A percentile compares a stretch with the other conserved stretches of the same genome.
Evolutionary conservation across 1,284 basidiomycete genomes (phyloP).

Genomic region (Apiotrichum akiyoshidainum): DNA sequence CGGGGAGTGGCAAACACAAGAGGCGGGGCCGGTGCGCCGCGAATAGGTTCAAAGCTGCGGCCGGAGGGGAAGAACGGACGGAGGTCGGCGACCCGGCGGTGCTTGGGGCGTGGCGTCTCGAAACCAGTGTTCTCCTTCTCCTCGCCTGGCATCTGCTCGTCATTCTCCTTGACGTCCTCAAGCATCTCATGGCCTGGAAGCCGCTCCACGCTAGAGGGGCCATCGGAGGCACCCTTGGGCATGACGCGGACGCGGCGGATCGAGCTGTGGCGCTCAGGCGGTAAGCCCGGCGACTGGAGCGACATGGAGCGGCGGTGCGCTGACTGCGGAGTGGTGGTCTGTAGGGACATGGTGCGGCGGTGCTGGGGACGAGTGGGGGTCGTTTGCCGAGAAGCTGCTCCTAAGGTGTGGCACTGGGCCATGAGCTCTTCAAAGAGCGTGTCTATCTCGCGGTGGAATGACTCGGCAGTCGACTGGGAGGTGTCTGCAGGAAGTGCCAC

Average conservation of each 20-base stretch:
- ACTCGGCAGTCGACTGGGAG: background rate
- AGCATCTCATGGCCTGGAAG: background rate
- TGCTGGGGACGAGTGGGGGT: background rate
- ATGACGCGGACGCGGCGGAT: too few relatives aligned
- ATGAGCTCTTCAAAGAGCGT: conserved; percentile 21
- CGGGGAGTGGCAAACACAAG: too few relatives aligned
- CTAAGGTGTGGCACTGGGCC: conserved; percentile 7
- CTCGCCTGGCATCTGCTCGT: background rate
- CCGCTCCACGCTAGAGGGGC: too few relatives aligned
- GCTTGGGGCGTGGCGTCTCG: background rate
- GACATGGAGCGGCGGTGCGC: background rate
- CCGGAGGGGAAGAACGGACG: conserved; percentile 21
- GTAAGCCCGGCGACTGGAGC: background rate
- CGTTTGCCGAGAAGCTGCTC: background rate
- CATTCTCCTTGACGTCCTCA: background rate
- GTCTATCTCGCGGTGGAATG: conserved; percentile 17
- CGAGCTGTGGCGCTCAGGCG: background rate
- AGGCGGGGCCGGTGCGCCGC: background rate
- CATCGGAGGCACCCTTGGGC: too few relatives aligned
- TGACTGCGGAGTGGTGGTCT: background rate
- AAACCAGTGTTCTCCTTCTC: background rate
- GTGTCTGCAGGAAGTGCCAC: background rate
- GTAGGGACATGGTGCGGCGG: background rate
- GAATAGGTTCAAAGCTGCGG: conserved; percentile 19
- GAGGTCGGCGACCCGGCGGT: conserved; percentile 2